Percentiles rank a stretch among this genome's conserved stretches.
These are phyloP conservation scores for Globisporangium irregulare DNA, from an alignment of 352 stramenopile genomes.

Conservation along the genomic window DNA sequence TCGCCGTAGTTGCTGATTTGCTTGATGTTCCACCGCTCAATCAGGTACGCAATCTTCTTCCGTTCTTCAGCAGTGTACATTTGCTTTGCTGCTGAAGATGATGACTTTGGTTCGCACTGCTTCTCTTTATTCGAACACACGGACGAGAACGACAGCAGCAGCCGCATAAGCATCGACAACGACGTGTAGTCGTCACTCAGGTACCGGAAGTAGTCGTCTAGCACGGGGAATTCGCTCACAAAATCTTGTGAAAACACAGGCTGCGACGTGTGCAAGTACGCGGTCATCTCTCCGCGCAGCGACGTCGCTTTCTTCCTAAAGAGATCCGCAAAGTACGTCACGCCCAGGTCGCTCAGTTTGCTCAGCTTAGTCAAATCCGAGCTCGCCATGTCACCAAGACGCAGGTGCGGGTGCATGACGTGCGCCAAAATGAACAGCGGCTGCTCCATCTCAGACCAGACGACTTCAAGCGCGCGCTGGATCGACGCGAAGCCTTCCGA, in stretches of 20 bases:
- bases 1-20: background rate
- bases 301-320: slow-evolving; percentile 42
- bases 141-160: slow-evolving; percentile 49
- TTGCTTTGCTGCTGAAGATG: background rate
- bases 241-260: slow-evolving; percentile 43
- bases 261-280: slow-evolving; percentile 62
- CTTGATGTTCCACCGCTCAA: slow-evolving; percentile 24
- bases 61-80: slow-evolving; percentile 27
- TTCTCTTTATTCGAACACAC: slow-evolving; percentile 15
- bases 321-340: slow-evolving; percentile 52
- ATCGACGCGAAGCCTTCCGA: slow-evolving; percentile 46
- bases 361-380: slow-evolving; percentile 57
- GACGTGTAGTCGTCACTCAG: slow-evolving; percentile 57
- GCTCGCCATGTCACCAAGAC: slow-evolving; percentile 32
- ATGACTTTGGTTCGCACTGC: slow-evolving; percentile 1
- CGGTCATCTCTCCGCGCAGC: slow-evolving; percentile 60
- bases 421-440: slow-evolving; percentile 64
- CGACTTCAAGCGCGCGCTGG: slow-evolving; percentile 45
- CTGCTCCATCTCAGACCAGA: slow-evolving; percentile 60
- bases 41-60: slow-evolving; percentile 27
- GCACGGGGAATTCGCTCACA: slow-evolving; percentile 50
- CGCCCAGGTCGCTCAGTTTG: slow-evolving; percentile 53
- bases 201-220: slow-evolving; percentile 70
- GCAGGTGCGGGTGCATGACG: slow-evolving; percentile 51
- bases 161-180: slow-evolving; percentile 63